Percentiles rank a stretch among this genome's conserved stretches.
Conservation (phyloP, 352 stramenopile genomes). For the Phytopythium chamaehyphon region DNA sequence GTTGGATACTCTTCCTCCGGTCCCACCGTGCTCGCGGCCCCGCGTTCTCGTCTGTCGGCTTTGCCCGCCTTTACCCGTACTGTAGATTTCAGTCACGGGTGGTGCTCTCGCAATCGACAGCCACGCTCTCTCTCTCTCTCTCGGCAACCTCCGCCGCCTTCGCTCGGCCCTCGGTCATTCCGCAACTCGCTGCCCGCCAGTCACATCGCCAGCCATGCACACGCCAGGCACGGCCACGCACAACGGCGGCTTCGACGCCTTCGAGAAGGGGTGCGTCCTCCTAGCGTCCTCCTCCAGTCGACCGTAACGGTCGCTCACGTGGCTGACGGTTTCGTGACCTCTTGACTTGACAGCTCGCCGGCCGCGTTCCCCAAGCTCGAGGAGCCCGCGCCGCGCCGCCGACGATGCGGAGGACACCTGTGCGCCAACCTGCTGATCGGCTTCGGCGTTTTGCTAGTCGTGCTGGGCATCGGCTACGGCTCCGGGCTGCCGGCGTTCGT, state of each 20-base stretch:
- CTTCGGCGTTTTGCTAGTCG: constrained; percentile 29
- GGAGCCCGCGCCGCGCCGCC: constrained; percentile 7
- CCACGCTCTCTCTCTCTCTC: background rate
- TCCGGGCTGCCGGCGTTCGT: constrained; percentile 48
- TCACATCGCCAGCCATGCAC: constrained; percentile 4
- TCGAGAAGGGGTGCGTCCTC: constrained; percentile 12
- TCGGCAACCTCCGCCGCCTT: background rate
- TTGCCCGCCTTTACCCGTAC: too few relatives aligned
- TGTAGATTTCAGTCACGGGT: too few relatives aligned
- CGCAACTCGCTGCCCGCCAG: constrained; percentile 3
- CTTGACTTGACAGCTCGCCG: constrained; percentile 11
- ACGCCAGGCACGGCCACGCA: constrained; percentile 18
- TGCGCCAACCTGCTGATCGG: constrained; percentile 28
- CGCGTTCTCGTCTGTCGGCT: too few relatives aligned
- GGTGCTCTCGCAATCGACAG: background rate
- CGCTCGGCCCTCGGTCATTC: background rate
- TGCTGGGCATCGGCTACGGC: constrained; percentile 52
- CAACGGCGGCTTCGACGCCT: constrained; percentile 7
- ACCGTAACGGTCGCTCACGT: background rate
- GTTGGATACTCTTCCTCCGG: background rate
- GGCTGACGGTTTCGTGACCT: background rate
- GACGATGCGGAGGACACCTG: constrained; percentile 32
- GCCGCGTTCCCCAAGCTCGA: constrained; percentile 21
- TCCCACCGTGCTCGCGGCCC: too few relatives aligned
- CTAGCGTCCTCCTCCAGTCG: background rate